Base-by-base conservation (phyloP, 2,329 filamentous ascomycete species). In the Cryphonectria parasitica region DNA sequence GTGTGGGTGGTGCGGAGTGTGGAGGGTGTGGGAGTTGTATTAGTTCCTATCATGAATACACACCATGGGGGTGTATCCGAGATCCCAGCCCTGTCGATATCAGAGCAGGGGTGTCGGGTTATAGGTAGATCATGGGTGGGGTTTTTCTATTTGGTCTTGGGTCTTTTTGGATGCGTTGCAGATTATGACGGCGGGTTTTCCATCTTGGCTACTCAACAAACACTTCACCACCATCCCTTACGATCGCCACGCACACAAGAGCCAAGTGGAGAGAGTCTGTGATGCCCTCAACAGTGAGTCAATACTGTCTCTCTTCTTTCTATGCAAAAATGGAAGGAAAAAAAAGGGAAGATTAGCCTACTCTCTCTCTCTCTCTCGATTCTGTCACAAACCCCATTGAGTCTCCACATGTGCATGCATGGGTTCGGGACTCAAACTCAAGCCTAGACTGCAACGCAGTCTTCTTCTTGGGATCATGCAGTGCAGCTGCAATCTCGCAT, bases 21-120 rank as follows among this genome's bases (percentile, higher is more conserved):
- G 28, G 11, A n/a, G 54, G 43, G 28, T 28, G 25, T n/a, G 54
- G 66, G 52, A 11, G 39, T 49, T 49, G 58, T 41, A 36, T 6
- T 6, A n/a, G 8, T 31, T 2, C 4, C 0, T 7, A 22, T 22
- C 36, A 19, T 64, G 4, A 3, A 5, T 28, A 11, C 56, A 68
- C 67, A 8, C 67, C 67, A 6, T 5, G 31, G 39, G 66, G 1
- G 67, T 68, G 45, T 13, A 3, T 4, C 3, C 1, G 31, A 10
- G 41, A 4, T 10, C 4, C 6, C 6, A 28, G 10, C 60, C 67
- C 61, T 64, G 67, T 41, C 43, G 17, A 64, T 68, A 68, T 64
- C 43, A 56, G 36, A 56, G 8, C 49, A 43, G 67, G 64, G 60
- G 36, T 64, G 13, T 17, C 31, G 64, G 64, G 64, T 31, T 66